These are phyloP conservation scores for Xylaria scruposa DNA, from an alignment of 495 filamentous ascomycete genomes.

Conservation along the genomic window DNA sequence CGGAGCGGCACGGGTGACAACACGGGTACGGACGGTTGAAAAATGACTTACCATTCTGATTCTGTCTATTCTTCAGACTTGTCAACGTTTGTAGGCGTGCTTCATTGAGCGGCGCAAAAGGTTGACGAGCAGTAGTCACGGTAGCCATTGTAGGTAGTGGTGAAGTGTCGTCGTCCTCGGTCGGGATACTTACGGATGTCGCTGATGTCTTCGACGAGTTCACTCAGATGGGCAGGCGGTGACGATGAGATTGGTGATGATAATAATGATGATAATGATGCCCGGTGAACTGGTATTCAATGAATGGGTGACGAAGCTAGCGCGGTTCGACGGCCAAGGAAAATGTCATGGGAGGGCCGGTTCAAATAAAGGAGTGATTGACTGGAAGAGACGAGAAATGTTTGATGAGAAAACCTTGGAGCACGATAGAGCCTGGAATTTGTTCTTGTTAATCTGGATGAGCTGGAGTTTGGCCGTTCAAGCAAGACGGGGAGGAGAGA, in stretches of 20 bases:
- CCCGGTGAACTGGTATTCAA: slow-evolving; percentile 30
- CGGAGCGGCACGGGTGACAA: not conserved
- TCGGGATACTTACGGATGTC: not conserved
- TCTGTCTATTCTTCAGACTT: slow-evolving; percentile 67
- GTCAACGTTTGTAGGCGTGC: slow-evolving; percentile 61
- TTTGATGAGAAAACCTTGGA: slow-evolving; percentile 27
- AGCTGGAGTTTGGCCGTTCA: slow-evolving; percentile 13
- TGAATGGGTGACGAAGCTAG: not conserved
- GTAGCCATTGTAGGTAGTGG: slow-evolving; percentile 47
- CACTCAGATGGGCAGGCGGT: not conserved
- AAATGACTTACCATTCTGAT: slow-evolving; percentile 67
- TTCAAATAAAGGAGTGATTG: slow-evolving; percentile 7
- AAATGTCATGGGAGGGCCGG: not conserved
- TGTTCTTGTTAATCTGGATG: slow-evolving; percentile 42
- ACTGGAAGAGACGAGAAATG: slow-evolving; percentile 19
- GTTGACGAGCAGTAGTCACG: slow-evolving; percentile 54
- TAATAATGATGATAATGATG: not conserved
- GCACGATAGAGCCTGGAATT: slow-evolving; percentile 17
- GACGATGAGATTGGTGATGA: no score
- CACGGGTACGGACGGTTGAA: not conserved
- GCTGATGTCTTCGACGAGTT: slow-evolving; percentile 10
- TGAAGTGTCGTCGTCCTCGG: not conserved
- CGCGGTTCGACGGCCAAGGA: slow-evolving; percentile 7
- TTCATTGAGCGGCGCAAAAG: slow-evolving; percentile 62
- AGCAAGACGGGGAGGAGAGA: no score